Evolutionary conservation across 176 grass and related monocot genomes (phyloP), one percentile per base, ranked within the genome.

Genomic region (Cenchrus purpureus): DNA sequence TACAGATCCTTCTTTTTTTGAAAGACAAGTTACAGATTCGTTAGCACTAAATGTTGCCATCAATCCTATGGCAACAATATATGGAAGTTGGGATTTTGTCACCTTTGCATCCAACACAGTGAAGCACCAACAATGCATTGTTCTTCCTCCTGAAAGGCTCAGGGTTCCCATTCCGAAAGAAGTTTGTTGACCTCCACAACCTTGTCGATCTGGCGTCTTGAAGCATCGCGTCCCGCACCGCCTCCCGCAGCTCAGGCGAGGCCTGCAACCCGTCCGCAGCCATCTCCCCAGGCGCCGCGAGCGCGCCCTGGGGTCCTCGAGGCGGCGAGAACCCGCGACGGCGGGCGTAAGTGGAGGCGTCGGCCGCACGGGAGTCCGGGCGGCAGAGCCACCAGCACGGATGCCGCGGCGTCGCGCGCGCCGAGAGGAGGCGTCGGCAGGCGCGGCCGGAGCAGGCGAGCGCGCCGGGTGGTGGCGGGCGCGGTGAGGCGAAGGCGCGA

Each of bases 371-470:
- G 54, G 89, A 84, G 80, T 83, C 84, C 6, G 89, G 89, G 52
- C 89, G 89, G 75, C 89, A 90, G 62, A 90, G 89, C 84, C 89
- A 90, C 51, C 89, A 90, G 61, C 42, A 90, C 45, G 44, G 89
- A 83, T 19, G 89, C 75, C 22, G 89, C 80, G 16, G 45, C 80
- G 84, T 15, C n/a, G 84, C 68, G 10, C 84, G 84, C 74, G 80
- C 74, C 51, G 22, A 65, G 31, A 90, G 89, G 84, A 87, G 89
- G 52, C 65, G 60, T 62, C 80, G 54, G 74, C 68, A 90, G 84
- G 89, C 46, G 89, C 37, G 61, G 84, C 80, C 12, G 84, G 44
- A 90, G 75, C 31, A n/a, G 88, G 84, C 12, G 88, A 90, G 42
- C 74, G 74, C 66, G 77, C 10, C 10, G 79, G 84, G 68, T 90